Base-by-base conservation (phyloP, 1,284 basidiomycete genomes). In the Macrocybe sp. region DNA sequence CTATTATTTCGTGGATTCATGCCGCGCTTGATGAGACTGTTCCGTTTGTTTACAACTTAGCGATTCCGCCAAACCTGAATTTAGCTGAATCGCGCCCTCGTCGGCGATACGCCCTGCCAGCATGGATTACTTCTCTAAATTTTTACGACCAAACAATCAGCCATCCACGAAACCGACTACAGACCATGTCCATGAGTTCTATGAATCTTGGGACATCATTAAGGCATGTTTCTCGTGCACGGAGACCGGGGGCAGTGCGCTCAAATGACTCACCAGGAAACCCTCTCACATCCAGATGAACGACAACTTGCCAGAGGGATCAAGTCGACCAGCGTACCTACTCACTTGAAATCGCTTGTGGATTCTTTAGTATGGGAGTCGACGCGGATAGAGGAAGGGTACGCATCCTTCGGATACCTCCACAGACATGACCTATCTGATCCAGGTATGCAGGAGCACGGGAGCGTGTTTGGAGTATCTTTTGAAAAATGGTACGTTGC, bases 401-500 rank as follows among this genome's bases (percentile, higher is more conserved):
- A 67, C 57, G 86, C 75, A 33, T 39, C 34, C 34, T 35, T 41
- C 34, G 46, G 44, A 38, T 11, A 29, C 11, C 45, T n/a, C 14
- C 37, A 9, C 38, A 50, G 40, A 46, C 47, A 40, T 36, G 48
- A 45, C 12, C 40, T 44, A 37, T 41, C 47, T 51, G 30, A 51
- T 42, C 37, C 28, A 35, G 30, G 3, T 22, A 31, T 16, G 43
- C 64, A 93, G 91, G 50, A 81, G 76, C 8, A 92, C 90, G 3
- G 93, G 93, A 16, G 83, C 80, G 11, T 96, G 92, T 62, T 72
- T 97, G 52, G 96, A 97, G 66, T 92, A 92, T 65, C 75, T 97
- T 30, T 70, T 98, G 43, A 92, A 94, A 70, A 88, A 95, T 59
- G 89, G 89, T 88, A 53, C 45, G 68, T 51, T 10, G 9, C 22